Evolutionary conservation across 1,284 basidiomycete species (phyloP), one percentile per base, ranked within the genome.

Genomic region (Sanguinoderma infundibulare): DNA sequence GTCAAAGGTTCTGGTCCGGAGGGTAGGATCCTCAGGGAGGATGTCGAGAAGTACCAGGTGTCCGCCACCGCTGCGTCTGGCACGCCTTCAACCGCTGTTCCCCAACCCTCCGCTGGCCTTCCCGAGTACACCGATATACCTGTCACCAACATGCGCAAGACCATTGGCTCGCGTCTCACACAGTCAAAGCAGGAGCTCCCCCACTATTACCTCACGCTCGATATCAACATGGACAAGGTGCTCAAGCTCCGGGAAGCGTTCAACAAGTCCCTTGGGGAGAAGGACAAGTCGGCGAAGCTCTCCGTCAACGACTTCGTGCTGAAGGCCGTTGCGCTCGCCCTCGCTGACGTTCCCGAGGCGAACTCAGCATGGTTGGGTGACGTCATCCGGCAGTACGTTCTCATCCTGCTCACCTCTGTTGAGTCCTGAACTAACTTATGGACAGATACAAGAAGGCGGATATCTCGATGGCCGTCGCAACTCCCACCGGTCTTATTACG

Each of bases 351-450:
- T 34, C 98, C 98, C 57, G 98, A 99, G 77, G 96, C 91, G 67
- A 99, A 99, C 83, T 95, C 96, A 57, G 95, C 96, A 20, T 99
- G 97, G 97, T 79, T 98, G 70, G 97, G 96, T 69, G 98, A 99
- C 71, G 87, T 89, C 59, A 98, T 99, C 76, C 83, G 97, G 77
- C 93, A 94, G 95, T 96, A 77, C 22, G 69, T 59, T 2, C 20
- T 53, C 20, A 17, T 40, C 17, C 14, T 24, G 10, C 20, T 4
- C 39, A 14, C 0, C 4, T 24, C 22, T 22, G 20, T 30, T 10
- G 2, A 17, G 38, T 6, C 14, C 39, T 62, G 14, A 42, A 17
- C 42, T 64, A 12, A 54, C 56, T 57, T 39, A 12, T 15, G 28
- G 55, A 2, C 71, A 97, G 94, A 71, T 96, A 98, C 83, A 92